Conservation (phyloP, 345 rosid genomes). For the Anastatica hierochuntica region DNA sequence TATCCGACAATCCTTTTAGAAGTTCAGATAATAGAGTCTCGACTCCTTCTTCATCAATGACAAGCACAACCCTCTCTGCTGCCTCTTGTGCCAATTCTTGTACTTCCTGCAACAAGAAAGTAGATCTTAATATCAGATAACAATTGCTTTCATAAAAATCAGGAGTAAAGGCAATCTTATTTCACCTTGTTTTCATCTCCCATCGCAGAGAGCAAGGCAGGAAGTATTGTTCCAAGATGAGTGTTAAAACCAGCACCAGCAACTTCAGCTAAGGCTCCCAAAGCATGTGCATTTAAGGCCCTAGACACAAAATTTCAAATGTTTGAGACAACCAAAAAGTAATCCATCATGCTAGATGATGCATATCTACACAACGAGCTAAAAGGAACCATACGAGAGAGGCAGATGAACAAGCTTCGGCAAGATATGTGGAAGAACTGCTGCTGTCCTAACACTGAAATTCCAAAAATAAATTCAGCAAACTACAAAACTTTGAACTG, state of each 20-base stretch:
- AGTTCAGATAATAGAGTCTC: conserved; percentile 80
- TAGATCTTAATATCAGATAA: conserved; percentile 4
- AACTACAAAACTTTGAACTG: background rate
- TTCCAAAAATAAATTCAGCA: conserved; percentile 22
- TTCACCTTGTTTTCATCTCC: conserved; percentile 63
- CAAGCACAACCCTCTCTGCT: conserved; percentile 76
- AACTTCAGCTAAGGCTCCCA: conserved; percentile 97
- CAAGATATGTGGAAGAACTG: conserved; percentile 92
- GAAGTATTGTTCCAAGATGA: conserved; percentile 88
- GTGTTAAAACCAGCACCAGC: conserved; percentile 83
- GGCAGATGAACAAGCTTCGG: conserved; percentile 90
- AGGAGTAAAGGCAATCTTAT: background rate
- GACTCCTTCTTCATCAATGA: conserved; percentile 86
- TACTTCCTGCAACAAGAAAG: conserved; percentile 45
- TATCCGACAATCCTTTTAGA: conserved; percentile 69
- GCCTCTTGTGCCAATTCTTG: conserved; percentile 82
- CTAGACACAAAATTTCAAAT: conserved; percentile 31
- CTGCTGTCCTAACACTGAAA: conserved; percentile 90
- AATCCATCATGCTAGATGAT: background rate
- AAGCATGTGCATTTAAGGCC: conserved; percentile 94
- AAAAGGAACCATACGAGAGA: conserved; percentile 65
- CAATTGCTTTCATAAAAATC: background rate
- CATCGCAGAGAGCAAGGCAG: conserved; percentile 85
- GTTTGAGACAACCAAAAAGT: conserved; percentile 1
- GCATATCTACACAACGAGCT: conserved; percentile 1